Conservation (phyloP, 306 rosid species). For the Parietaria judaica region DNA sequence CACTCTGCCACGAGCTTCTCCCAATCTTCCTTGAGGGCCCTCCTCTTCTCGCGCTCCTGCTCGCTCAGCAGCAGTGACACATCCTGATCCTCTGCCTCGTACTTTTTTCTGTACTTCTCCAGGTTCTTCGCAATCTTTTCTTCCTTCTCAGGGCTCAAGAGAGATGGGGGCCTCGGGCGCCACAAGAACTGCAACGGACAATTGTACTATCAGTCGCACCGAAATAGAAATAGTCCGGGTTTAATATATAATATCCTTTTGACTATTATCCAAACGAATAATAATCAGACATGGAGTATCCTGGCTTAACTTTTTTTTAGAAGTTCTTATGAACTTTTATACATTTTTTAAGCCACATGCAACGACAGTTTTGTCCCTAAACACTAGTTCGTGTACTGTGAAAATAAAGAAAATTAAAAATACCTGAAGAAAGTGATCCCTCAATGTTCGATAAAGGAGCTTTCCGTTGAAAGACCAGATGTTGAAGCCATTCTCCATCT, state of each 20-base stretch:
- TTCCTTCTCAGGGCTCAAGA: constrained; percentile 68
- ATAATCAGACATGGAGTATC: too few relatives aligned
- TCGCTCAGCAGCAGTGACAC: constrained; percentile 60
- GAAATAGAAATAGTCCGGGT: too few relatives aligned
- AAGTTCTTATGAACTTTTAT: too few relatives aligned
- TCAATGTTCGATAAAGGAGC: constrained; percentile 64
- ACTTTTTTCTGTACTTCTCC: constrained; percentile 81
- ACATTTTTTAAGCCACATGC: too few relatives aligned
- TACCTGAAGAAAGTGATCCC: constrained; percentile 89
- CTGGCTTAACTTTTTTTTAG: too few relatives aligned
- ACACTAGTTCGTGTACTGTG: too few relatives aligned
- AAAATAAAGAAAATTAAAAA: background rate
- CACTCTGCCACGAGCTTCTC: constrained; percentile 66
- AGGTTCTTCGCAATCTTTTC: constrained; percentile 80
- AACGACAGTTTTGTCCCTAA: too few relatives aligned
- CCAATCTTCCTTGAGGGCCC: constrained; percentile 74
- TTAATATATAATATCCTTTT: too few relatives aligned
- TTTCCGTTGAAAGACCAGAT: constrained; percentile 90
- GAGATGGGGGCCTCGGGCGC: constrained; percentile 85
- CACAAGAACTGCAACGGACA: constrained; percentile 46
- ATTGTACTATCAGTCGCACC: background rate
- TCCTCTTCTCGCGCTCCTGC: constrained; percentile 75
- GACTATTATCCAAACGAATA: too few relatives aligned
- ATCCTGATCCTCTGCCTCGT: constrained; percentile 80
- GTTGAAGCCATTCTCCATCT: constrained; percentile 94